Evolutionary conservation across 1,284 basidiomycete genomes (phyloP), one percentile per base, ranked within the genome.

Genomic region (Caloboletus inedulis): DNA sequence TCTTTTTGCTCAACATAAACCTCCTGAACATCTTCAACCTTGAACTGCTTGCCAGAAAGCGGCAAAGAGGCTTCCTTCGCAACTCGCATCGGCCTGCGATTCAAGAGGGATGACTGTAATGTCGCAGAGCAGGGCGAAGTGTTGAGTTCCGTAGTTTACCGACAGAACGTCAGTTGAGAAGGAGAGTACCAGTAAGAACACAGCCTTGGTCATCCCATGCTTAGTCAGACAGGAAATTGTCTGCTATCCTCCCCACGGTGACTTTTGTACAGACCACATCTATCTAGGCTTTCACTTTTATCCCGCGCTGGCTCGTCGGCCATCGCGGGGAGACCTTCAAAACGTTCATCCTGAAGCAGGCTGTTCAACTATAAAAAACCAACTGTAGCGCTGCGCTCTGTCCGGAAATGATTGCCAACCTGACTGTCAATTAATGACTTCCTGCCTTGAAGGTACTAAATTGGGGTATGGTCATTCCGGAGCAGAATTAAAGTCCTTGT

Each of bases 1-100:
- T 88, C 81, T 69, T 84, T 89, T 57, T 81, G 80, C 61, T 83
- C 80, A 56, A 89, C 72, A 68, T 86, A 91, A 10, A 77, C 80
- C 63, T 84, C 84, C 73, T 91, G 85, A 41, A 85, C 81, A 68
- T 87, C 84, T 63, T 87, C 81, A 4, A 74, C 80, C 61, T 73
- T 79, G 51, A 79, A 59, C 52, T 79, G 78, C 60, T 78, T 77
- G 23, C 55, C 57, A 48, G 50, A 37, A 34, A 40, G 47, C 4
- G 56, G 55, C 39, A 57, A 43, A 18, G 51, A 45, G 9, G 49
- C 33, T 27, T 59, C 61, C 43, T 53, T 44, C 25, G 40, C 50
- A 31, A 29, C 40, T 21, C 13, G 54, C 66, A 65, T 69, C 25
- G 48, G 45, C 31, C 56, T 52, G 50, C 47, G 34, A 45, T 25